Evolutionary conservation across 768 basidiomycete species (phyloP), one percentile per base, ranked within the genome.

Genomic region (Dentipellis fragilis): DNA sequence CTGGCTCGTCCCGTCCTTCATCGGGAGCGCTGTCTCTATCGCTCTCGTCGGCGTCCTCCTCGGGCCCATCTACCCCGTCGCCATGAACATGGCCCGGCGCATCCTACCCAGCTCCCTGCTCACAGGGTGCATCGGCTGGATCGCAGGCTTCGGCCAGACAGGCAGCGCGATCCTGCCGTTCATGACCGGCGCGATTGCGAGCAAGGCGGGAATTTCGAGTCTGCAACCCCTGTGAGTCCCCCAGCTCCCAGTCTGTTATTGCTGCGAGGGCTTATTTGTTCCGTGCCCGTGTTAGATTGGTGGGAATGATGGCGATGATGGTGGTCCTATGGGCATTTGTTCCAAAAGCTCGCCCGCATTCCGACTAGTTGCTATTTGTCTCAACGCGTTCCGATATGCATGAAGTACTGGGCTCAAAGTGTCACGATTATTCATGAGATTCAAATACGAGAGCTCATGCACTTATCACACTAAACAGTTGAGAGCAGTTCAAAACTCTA

Each of bases 1-100:
- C 12, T 85, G 83, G 84, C 68, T 76, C 1, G 76, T 77, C 0
- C 76, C 78, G 0, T 73, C 71, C 4, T 64, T 85, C 42, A 66
- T 80, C 34, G 79, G 74, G 21, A 73, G 73, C 42, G 82, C 78
- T 0, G 67, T 84, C 14, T 72, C 75, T 12, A 74, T 78, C 37
- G 68, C 78, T 1, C 66, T 84, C 39, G 68, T 81, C 37, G 83
- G 84, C 46, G 52, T 80, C 16, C 63, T 76, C 49, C 66, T 80
- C n/a, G 78, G 77, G 0, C 77, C 75, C 11, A 65, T 75, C 56
- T 75, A 75, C 60, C 73, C 71, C 3, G 65, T 72, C 51, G 64
- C 70, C 34, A 72, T 75, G 70, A 71, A 71, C 57, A 65, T 72
- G 42, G 61, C 70, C 11, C 64, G 67, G 4, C 66, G 72, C 17